phyloP scores from a whole-genome alignment of 441 rosid species.

The Francoa sonchifolia region DNA sequence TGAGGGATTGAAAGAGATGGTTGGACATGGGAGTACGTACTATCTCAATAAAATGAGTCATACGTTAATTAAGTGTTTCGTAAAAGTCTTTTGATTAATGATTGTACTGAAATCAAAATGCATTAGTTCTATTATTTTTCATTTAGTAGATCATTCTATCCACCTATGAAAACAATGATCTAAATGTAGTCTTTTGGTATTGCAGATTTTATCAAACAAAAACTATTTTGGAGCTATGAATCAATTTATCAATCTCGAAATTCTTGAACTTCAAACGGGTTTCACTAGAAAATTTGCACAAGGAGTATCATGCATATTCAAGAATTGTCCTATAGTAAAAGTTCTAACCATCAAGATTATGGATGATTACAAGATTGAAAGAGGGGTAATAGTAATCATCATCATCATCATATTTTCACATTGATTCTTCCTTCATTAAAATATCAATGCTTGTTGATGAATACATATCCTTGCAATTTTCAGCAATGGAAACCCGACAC shows the following conservation, averaged over 20 bases:
- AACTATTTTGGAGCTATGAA: conserved; percentile 18
- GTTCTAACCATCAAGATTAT: conserved; percentile 43
- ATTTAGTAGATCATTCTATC: too few relatives aligned
- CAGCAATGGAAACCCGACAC: conserved; percentile 64
- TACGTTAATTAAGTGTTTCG: too few relatives aligned
- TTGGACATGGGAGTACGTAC: too few relatives aligned
- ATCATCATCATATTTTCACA: too few relatives aligned
- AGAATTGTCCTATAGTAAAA: conserved; percentile 38
- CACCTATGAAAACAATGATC: too few relatives aligned
- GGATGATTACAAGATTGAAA: conserved; percentile 38
- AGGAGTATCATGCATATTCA: conserved; percentile 46
- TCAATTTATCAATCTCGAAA: conserved; percentile 42
- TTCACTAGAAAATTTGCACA: conserved; percentile 34
- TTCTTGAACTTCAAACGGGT: conserved; percentile 42
- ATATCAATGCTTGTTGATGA: too few relatives aligned
- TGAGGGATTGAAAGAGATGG: too few relatives aligned
- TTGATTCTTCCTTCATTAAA: too few relatives aligned
- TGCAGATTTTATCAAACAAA: conserved; percentile 46
- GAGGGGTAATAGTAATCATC: conserved; percentile 32
- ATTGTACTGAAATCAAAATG: too few relatives aligned
- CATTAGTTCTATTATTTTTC: too few relatives aligned
- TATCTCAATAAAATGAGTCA: too few relatives aligned
- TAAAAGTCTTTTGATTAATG: too few relatives aligned
- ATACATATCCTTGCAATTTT: conserved; percentile 5
- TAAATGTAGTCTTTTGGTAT: conserved; percentile 4